Percentiles rank a stretch among this genome's conserved stretches.
These are phyloP conservation scores for Metschnikowia lochheadii DNA, from an alignment of 805 yeast genomes.

Conservation along the genomic window DNA sequence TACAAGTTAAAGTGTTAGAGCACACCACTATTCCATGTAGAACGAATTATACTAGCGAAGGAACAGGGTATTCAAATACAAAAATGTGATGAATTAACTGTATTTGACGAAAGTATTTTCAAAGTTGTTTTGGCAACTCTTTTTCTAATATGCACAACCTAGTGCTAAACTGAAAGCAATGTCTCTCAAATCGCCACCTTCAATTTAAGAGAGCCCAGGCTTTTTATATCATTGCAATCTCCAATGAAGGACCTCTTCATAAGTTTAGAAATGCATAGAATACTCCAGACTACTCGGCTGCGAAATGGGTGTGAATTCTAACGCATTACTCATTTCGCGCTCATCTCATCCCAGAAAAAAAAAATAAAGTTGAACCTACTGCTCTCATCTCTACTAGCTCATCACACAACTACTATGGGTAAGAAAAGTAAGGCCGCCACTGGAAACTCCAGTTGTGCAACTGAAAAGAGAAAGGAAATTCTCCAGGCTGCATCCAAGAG, in stretches of 20 bases:
- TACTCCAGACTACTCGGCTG: not conserved
- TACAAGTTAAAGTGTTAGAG: not conserved
- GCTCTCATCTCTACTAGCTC: slow-evolving; percentile 7
- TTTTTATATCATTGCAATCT: too few species aligned
- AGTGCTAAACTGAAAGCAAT: too few species aligned
- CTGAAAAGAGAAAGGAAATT: slow-evolving; percentile 1
- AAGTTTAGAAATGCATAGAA: not conserved
- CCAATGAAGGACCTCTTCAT: too few species aligned
- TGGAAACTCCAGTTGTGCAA: not conserved
- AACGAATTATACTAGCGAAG: not conserved
- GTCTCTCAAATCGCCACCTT: too few species aligned
- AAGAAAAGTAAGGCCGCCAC: slow-evolving; percentile 5
- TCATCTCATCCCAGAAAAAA: slow-evolving; percentile 14
- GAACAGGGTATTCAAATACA: not conserved
- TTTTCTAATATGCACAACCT: too few species aligned
- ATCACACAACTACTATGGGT: slow-evolving; percentile 9
- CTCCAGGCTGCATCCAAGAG: slow-evolving; percentile 17
- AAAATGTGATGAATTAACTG: not conserved
- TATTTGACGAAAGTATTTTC: too few species aligned
- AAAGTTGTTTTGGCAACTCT: not conserved
- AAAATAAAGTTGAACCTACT: slow-evolving; percentile 3
- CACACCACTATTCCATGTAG: not conserved
- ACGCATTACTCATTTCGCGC: slow-evolving; percentile 4
- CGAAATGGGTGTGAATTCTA: not conserved
- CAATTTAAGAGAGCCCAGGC: too few species aligned